A percentile compares a stretch with the other conserved stretches of the same genome.
Conservation (phyloP, 257 asterid genomes). For the Lycium ferocissimum region DNA sequence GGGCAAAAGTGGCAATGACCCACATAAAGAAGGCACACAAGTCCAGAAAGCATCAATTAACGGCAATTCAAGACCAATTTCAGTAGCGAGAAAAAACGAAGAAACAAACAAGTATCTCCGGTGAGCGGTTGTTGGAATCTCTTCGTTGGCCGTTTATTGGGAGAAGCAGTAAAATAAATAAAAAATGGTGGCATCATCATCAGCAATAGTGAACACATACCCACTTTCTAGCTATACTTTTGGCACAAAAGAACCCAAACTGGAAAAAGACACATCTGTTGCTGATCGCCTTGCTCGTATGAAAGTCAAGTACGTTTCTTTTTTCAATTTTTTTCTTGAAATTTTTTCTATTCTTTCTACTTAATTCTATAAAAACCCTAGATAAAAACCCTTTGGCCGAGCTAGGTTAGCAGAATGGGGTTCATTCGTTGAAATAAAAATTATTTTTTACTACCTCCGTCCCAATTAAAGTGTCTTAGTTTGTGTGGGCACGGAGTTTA, state of each 20-base stretch:
- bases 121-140: not conserved
- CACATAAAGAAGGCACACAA: too few species aligned
- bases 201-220: slow-evolving; percentile 72
- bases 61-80: not conserved
- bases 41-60: too few species aligned
- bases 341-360: too few species aligned
- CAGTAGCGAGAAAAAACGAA: not conserved
- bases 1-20: too few species aligned
- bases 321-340: not conserved
- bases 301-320: slow-evolving; percentile 75
- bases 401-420: too few species aligned
- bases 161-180: not conserved
- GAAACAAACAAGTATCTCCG: not conserved
- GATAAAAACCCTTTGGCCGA: slow-evolving; percentile 26
- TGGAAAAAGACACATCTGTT: slow-evolving; percentile 87
- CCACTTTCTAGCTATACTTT: slow-evolving; percentile 84
- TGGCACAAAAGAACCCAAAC: slow-evolving; percentile 86
- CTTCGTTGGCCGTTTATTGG: not conserved
- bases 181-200: slow-evolving; percentile 51
- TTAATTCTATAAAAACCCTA: slow-evolving; percentile 38
- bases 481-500: too few species aligned
- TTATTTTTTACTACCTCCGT: too few species aligned
- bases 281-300: slow-evolving; percentile 94
- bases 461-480: too few species aligned
- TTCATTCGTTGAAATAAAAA: too few species aligned